Conservation (phyloP, 305 asterid species). For the Euphrasia arctica region DNA sequence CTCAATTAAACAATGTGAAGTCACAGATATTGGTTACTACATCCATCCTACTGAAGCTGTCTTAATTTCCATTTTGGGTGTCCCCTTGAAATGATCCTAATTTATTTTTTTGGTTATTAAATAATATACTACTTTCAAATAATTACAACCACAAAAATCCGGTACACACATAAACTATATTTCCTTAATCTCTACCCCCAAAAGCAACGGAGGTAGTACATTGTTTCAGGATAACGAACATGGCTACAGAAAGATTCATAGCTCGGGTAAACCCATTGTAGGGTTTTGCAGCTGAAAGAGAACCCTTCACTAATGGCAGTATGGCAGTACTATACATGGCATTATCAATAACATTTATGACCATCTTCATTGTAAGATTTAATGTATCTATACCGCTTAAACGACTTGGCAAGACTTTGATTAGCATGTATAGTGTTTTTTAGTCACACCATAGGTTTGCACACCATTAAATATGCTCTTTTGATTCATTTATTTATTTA, state of each 20-base stretch:
- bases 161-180: too few species aligned
- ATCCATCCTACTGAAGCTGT: too few species aligned
- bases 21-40: constrained; percentile 9
- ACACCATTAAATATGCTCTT: not conserved
- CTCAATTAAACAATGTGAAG: constrained; percentile 5
- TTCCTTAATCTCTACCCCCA: too few species aligned
- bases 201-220: not conserved
- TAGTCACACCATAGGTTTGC: not conserved
- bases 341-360: not conserved
- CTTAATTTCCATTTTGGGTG: too few species aligned
- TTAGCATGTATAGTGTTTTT: not conserved
- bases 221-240: not conserved
- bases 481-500: not conserved
- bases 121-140: too few species aligned
- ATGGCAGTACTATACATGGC: not conserved
- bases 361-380: not conserved
- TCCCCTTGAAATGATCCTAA: too few species aligned
- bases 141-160: too few species aligned
- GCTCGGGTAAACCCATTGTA: not conserved
- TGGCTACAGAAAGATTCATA: not conserved
- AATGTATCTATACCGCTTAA: not conserved
- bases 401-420: not conserved
- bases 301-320: not conserved
- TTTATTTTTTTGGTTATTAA: too few species aligned
- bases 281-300: not conserved